phyloP scores from a whole-genome alignment of 352 stramenopile genomes.

The Pythium dissotocum region DNA sequence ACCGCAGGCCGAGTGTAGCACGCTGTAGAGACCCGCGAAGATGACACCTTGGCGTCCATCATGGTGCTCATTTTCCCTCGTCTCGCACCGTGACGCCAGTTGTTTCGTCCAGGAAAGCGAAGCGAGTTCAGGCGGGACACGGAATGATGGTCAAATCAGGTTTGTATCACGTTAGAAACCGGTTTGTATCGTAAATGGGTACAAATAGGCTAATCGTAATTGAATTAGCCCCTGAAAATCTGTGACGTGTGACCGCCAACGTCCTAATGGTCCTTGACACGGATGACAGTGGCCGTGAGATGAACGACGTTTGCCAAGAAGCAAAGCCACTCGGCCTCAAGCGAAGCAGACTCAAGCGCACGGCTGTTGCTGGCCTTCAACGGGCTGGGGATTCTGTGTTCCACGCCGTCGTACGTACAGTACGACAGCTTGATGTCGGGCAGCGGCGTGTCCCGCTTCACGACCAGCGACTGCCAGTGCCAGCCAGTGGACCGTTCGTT shows the following conservation, averaged over 20 bases:
- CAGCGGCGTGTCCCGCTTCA: slow-evolving; percentile 16
- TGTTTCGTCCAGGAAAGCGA: slow-evolving; percentile 1
- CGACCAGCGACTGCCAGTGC: slow-evolving; percentile 12
- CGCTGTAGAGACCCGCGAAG: slow-evolving; percentile 1
- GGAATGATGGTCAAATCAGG: slow-evolving; percentile 1
- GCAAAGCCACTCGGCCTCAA: slow-evolving; percentile 48
- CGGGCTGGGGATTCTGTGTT: slow-evolving; percentile 19
- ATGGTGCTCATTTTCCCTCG: background rate
- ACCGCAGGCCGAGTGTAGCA: background rate
- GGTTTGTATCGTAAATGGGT: background rate
- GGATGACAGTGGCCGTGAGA: slow-evolving; percentile 38
- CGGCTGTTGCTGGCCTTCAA: background rate
- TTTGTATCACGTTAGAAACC: slow-evolving; percentile 3
- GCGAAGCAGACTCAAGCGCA: slow-evolving; percentile 14
- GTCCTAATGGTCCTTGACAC: background rate
- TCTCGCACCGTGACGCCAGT: background rate
- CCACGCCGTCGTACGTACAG: slow-evolving; percentile 37
- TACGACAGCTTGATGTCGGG: slow-evolving; percentile 51
- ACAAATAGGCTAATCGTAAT: no score
- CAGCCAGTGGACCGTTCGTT: slow-evolving; percentile 28
- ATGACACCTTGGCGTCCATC: background rate
- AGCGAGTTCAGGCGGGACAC: background rate
- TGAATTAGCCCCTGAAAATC: background rate
- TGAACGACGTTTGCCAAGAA: slow-evolving; percentile 71
- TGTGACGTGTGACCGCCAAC: background rate